Base-by-base conservation (phyloP, 2,329 filamentous ascomycete species). In the Colletotrichum sojae region DNA sequence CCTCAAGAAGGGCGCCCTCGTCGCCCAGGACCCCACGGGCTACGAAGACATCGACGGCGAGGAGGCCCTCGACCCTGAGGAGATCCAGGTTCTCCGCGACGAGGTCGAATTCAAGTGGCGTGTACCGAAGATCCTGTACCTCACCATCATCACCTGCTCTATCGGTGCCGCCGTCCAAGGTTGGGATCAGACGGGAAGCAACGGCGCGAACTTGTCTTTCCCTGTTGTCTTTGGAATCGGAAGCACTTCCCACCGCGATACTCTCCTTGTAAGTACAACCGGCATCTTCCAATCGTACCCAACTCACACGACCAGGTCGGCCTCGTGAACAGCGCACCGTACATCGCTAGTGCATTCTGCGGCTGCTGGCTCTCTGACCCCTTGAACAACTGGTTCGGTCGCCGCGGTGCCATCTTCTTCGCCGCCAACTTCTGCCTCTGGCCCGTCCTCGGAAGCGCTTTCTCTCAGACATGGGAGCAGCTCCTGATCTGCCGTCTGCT, bases 341-440 rank as follows among this genome's bases (percentile, higher is more conserved):
- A 75, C 54, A 74, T 83, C 36, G 84, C 84, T 9, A 83, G 84
- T 12, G 80, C 84, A 6, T 83, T 83, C 31, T 78, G 79, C 18
- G 94, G 95, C 71, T 95, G 94, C 79, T 92, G 90, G 90, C 78
- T 91, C 18, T 90, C 89, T 0, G 91, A 93, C 71, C 90, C 90
- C 2, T 74, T 88, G 20, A 92, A 92, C 75, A 84, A 89, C 71
- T 86, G 81, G 74, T 87, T 92, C 63, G 91, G 90, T 10, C 88
- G 91, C 70, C 84, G 91, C 15, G 90, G 90, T 39, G 90, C 89
- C 5, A 91, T 92, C 63, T 91, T 91, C 75, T 81, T 93, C 65
- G 90, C 92, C 6, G 93, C 91, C 53, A 87, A 92, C 71, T 90
- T 95, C 76, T 92, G 91, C 75, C 81, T 93, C 36, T 85, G 92